Percentiles rank a stretch among this genome's conserved stretches.
phyloP scores from a whole-genome alignment of 176 grass and related monocot species.

The Ananas comosus region DNA sequence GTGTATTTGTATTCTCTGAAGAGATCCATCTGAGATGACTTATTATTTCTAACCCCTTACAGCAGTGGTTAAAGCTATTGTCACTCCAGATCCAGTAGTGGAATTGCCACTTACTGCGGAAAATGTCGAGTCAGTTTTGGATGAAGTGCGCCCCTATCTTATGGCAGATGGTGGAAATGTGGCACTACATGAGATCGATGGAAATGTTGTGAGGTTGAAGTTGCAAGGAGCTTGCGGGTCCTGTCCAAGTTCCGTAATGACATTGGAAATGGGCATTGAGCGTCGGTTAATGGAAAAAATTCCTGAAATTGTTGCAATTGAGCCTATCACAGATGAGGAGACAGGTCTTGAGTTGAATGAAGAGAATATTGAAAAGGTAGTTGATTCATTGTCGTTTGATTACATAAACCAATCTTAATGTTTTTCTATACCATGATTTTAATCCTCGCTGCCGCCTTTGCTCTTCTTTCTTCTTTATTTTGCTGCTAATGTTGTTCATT shows the following conservation, averaged over 20 bases:
- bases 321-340: conserved; percentile 71
- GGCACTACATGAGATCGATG: conserved; percentile 77
- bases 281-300: conserved; percentile 94
- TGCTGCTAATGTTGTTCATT: no score
- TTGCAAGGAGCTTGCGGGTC: conserved; percentile 94
- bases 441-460: no score
- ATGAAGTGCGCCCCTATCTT: conserved; percentile 95
- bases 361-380: conserved; percentile 90
- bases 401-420: no score
- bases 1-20: background rate
- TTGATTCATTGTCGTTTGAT: conserved; percentile 1
- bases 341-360: conserved; percentile 77
- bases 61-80: conserved; percentile 62
- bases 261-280: conserved; percentile 92
- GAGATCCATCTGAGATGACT: background rate
- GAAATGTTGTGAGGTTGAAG: conserved; percentile 70
- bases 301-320: conserved; percentile 86
- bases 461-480: no score
- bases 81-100: conserved; percentile 41
- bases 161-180: conserved; percentile 97
- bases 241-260: conserved; percentile 85
- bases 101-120: conserved; percentile 73
- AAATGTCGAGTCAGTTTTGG: conserved; percentile 83
- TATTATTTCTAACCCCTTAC: conserved; percentile 5
- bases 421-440: no score